phyloP scores from a whole-genome alignment of 2,329 filamentous ascomycete species.

The Helotiales sp. region DNA sequence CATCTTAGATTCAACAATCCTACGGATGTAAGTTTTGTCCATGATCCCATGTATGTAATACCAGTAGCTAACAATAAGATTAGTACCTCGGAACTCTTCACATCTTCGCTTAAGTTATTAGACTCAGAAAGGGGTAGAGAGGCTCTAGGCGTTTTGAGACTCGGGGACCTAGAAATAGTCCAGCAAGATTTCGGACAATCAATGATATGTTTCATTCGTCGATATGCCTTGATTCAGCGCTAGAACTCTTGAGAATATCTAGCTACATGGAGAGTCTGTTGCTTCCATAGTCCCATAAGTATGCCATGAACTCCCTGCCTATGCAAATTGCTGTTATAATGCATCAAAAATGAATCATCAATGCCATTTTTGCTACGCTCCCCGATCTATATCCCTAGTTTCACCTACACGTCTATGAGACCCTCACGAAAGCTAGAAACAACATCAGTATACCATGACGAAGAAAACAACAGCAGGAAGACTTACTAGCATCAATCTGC shows the following conservation, averaged over 20 bases:
- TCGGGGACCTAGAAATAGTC: slow-evolving; percentile 9
- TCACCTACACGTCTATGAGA: slow-evolving; percentile 24
- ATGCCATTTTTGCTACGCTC: background rate
- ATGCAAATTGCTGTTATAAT: slow-evolving; percentile 12
- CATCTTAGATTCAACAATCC: slow-evolving; percentile 78
- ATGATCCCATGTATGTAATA: background rate
- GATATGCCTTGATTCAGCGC: slow-evolving; percentile 3
- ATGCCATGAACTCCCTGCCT: slow-evolving; percentile 18
- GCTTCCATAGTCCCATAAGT: background rate
- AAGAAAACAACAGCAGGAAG: background rate
- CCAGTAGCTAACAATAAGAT: slow-evolving; percentile 5
- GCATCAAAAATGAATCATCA: background rate
- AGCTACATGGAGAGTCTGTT: background rate
- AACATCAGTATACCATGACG: background rate
- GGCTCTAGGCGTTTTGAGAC: slow-evolving; percentile 1
- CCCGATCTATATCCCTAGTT: background rate
- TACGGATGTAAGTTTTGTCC: slow-evolving; percentile 61
- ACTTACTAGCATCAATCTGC: slow-evolving; percentile 98
- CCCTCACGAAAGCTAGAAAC: slow-evolving; percentile 33
- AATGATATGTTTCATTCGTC: background rate
- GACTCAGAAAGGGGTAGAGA: background rate
- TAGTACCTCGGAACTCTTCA: slow-evolving; percentile 50
- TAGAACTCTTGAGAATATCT: background rate
- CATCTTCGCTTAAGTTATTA: slow-evolving; percentile 35
- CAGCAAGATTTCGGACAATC: background rate